Evolutionary conservation across 2,329 filamentous ascomycete species (phyloP).

Genomic region (Stemphylium vesicarium): DNA sequence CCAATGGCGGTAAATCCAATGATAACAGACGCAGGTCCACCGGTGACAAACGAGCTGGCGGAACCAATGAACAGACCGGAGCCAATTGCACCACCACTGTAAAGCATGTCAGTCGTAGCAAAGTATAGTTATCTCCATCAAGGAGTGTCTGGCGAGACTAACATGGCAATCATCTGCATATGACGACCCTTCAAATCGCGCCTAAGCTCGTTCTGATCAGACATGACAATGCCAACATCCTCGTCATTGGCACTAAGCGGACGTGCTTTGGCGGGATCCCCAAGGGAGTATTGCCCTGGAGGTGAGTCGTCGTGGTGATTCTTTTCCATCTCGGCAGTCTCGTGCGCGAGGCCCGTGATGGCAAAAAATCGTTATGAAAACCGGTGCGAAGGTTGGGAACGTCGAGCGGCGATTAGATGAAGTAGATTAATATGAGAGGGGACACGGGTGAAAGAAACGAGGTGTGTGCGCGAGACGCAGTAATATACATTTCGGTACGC

Average conservation of each 20-base stretch:
- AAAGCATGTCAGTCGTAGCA: background rate
- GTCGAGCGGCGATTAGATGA: too few relatives aligned
- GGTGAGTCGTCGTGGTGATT: background rate
- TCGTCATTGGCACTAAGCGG: background rate
- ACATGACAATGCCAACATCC: background rate
- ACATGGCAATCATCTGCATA: conserved; percentile 65
- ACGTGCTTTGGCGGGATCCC: background rate
- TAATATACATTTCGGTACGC: background rate
- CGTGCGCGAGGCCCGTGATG: background rate
- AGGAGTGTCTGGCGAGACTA: background rate
- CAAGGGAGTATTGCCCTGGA: background rate
- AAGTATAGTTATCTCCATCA: background rate
- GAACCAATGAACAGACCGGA: conserved; percentile 65
- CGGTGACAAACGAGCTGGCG: conserved; percentile 37
- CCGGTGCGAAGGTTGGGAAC: background rate
- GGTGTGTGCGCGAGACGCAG: too few relatives aligned
- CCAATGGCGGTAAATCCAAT: conserved; percentile 8
- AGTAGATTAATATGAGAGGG: too few relatives aligned
- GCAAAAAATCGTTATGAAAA: background rate
- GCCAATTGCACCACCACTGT: conserved; percentile 61
- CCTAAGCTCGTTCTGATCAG: conserved; percentile 1
- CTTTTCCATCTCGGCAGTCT: conserved; percentile 1
- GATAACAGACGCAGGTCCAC: conserved; percentile 22
- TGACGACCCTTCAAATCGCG: conserved; percentile 54
- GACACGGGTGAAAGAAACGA: too few relatives aligned